phyloP scores from a whole-genome alignment of 1,284 basidiomycete genomes.

The Sanghuangporus baumii region DNA sequence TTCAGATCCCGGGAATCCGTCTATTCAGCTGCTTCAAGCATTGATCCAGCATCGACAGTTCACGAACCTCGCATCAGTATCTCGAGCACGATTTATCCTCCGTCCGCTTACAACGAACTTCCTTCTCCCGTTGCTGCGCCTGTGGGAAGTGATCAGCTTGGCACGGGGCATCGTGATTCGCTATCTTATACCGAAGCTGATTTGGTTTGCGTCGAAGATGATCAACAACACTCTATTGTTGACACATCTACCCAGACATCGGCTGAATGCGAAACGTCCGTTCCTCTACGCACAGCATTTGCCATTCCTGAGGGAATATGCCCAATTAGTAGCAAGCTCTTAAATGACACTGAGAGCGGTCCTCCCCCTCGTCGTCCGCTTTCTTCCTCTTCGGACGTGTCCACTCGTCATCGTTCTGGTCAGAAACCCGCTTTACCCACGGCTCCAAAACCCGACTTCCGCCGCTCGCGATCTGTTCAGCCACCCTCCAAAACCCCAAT shows the following conservation, averaged over 20 bases:
- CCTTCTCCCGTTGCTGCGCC: constrained; percentile 7
- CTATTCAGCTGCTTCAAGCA: constrained; percentile 27
- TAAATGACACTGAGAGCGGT: not conserved
- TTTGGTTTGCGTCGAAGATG: constrained; percentile 2
- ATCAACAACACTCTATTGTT: constrained; percentile 1
- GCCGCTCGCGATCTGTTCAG: constrained; percentile 15
- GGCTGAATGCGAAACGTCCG: constrained; percentile 4
- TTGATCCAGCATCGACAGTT: constrained; percentile 32
- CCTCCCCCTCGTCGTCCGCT: constrained; percentile 8
- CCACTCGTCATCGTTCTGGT: constrained; percentile 6
- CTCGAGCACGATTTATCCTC: constrained; percentile 39
- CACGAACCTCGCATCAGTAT: constrained; percentile 38
- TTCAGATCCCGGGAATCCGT: constrained; percentile 21
- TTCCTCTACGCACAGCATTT: not conserved
- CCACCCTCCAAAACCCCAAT: constrained; percentile 5
- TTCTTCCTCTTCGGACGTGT: constrained; percentile 1
- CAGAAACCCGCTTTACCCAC: constrained; percentile 21
- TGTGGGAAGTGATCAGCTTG: not conserved
- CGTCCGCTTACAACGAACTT: constrained; percentile 23
- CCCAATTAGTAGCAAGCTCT: constrained; percentile 5
- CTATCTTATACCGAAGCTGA: constrained; percentile 2
- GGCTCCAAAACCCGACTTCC: constrained; percentile 23
- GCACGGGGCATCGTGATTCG: constrained; percentile 1
- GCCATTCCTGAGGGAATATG: constrained; percentile 2
- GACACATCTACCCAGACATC: not conserved